Evolutionary conservation across 768 basidiomycete species (phyloP), one percentile per base, ranked within the genome.

Genomic region (Cyclocybe aegerita): DNA sequence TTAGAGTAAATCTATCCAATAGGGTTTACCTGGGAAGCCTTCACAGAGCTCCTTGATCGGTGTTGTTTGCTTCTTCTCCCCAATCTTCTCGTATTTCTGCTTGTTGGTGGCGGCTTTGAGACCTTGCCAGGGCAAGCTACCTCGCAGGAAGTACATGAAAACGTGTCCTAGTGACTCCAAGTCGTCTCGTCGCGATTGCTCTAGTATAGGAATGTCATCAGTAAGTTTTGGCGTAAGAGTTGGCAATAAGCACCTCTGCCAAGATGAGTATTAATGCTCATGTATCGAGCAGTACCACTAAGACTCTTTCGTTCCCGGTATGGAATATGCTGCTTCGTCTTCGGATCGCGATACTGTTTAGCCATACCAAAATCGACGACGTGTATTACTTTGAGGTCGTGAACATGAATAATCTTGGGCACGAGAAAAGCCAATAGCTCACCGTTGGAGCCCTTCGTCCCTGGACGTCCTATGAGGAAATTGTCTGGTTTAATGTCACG

Each of bases 81-180:
- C 96, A 68, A 99, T 99, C 80, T 98, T 99, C 79, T 99, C 96
- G 74, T 99, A 99, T 78, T 98, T 93, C 70, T 98, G 97, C 77
- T 99, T 99, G 79, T 99, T 98, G 44, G 95, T 99, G 29, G 97
- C 97, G 32, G 97, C 97, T 73, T 98, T 98, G 50, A 99, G 81
- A 50, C 97, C 97, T 66, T 99, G 97, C 97, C 97, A 99, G 16
- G 97, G 97, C 46, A 99, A 66, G 60, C 94, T 96, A 15, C 97
- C 97, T 46, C 97, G 83, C 45, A 98, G 71, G 73, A 99, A 98
- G 76, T 99, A 99, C 91, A 99, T 97, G 76, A 99, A 99, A 60
- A 99, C 97, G 73, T 99, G 97, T 2, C 97, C 97, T 15, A 99
- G 82, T n/a, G 97, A 91, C 74, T 99, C 97, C 32, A 99, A 75